Evolutionary conservation across 306 rosid species (phyloP).

Genomic region (Gillenia trifoliata): DNA sequence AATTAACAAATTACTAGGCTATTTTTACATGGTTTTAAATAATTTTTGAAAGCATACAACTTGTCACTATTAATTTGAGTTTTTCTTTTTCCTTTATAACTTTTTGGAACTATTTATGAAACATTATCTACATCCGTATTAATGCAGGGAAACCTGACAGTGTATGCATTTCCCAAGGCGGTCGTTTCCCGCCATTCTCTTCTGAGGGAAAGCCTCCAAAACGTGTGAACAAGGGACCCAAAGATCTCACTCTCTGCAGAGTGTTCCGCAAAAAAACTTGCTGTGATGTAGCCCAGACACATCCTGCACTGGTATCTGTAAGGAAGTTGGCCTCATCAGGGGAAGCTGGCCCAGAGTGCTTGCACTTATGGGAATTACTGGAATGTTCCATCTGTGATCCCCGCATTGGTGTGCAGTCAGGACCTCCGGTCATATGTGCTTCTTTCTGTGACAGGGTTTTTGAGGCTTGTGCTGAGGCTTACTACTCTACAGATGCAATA

Average conservation of each 20-base stretch:
- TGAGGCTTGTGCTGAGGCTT: constrained; percentile 73
- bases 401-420: constrained; percentile 60
- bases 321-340: constrained; percentile 82
- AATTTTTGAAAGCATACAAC: too few species aligned
- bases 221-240: constrained; percentile 53
- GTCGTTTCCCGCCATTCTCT: constrained; percentile 74
- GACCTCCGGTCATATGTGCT: constrained; percentile 78
- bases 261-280: constrained; percentile 80
- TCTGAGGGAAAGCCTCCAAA: constrained; percentile 71
- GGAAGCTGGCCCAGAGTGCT: constrained; percentile 76
- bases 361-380: constrained; percentile 87
- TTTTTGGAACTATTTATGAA: neutral
- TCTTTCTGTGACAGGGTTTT: constrained; percentile 77
- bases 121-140: neutral
- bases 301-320: constrained; percentile 68
- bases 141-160: constrained; percentile 54
- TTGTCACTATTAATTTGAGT: too few species aligned
- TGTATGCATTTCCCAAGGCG: constrained; percentile 83
- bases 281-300: constrained; percentile 75
- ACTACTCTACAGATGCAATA: constrained; percentile 79
- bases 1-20: too few species aligned
- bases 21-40: too few species aligned
- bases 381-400: constrained; percentile 96
- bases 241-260: constrained; percentile 82
- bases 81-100: neutral